phyloP scores from a whole-genome alignment of 257 asterid species.

The Ballota nigra region DNA sequence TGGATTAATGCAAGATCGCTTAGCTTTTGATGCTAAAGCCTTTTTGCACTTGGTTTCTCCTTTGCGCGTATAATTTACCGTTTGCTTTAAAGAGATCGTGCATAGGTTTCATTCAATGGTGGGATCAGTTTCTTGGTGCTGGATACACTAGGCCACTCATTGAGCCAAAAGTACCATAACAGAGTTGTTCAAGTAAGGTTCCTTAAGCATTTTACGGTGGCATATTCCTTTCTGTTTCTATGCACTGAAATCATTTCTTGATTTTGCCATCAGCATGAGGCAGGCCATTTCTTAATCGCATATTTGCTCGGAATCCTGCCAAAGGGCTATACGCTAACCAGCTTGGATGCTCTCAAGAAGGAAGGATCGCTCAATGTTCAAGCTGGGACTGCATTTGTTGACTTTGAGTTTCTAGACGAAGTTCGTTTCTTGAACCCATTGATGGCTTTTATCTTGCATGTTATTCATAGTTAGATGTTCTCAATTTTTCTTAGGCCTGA shows the following conservation, averaged over 20 bases:
- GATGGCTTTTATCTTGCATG: neutral
- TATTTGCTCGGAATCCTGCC: conserved; percentile 94
- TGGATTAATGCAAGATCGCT: neutral
- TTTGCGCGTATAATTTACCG: conserved; percentile 25
- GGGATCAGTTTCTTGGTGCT: conserved; percentile 86
- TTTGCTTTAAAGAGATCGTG: conserved; percentile 39
- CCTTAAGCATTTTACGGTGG: neutral
- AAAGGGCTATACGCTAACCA: conserved; percentile 74
- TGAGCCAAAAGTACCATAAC: conserved; percentile 87
- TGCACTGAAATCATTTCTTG: conserved; percentile 20
- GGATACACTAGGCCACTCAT: conserved; percentile 78
- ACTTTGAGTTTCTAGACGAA: conserved; percentile 86
- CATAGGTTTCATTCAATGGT: conserved; percentile 75
- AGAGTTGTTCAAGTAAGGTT: conserved; percentile 81
- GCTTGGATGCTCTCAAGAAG: conserved; percentile 86
- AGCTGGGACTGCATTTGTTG: conserved; percentile 97
- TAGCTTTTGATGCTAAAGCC: neutral
- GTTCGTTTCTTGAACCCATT: conserved; percentile 47
- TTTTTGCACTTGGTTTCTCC: too few species aligned
- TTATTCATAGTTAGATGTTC: neutral
- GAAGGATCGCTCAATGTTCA: conserved; percentile 93
- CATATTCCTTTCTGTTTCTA: neutral
- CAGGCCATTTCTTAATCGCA: conserved; percentile 97
- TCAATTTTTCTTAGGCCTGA: neutral
- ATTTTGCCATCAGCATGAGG: conserved; percentile 69